phyloP scores from a whole-genome alignment of 148 eudicot species.

The Camellia sinensis region DNA sequence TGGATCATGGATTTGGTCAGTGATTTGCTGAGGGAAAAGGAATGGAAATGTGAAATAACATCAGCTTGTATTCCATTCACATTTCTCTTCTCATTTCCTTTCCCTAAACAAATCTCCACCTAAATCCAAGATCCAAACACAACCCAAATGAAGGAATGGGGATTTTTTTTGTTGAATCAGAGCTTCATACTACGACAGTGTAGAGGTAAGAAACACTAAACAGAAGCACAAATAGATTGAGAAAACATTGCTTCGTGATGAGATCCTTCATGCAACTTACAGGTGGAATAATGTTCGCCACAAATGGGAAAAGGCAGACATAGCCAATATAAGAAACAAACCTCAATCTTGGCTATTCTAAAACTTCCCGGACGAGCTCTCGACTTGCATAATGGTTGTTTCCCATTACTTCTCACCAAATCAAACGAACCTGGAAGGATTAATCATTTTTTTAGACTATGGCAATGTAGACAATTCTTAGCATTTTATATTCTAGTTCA shows the following conservation, averaged over 20 bases:
- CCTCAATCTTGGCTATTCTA: conserved; percentile 63
- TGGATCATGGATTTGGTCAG: too few relatives aligned
- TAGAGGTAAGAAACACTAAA: not conserved
- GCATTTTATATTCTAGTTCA: not conserved
- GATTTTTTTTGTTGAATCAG: too few relatives aligned
- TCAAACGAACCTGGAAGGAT: conserved; percentile 65
- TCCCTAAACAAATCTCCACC: too few relatives aligned
- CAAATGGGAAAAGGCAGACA: conserved; percentile 87
- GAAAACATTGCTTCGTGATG: not conserved
- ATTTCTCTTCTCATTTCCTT: too few relatives aligned
- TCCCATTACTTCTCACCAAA: conserved; percentile 47
- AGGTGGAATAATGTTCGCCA: conserved; percentile 79
- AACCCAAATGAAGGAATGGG: too few relatives aligned
- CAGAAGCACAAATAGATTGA: not conserved
- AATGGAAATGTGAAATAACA: too few relatives aligned
- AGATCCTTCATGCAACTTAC: conserved; percentile 48
- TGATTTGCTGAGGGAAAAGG: too few relatives aligned
- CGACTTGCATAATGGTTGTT: conserved; percentile 52
- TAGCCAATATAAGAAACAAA: conserved; percentile 95
- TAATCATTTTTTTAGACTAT: not conserved
- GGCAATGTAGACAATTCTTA: not conserved
- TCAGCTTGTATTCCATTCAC: too few relatives aligned
- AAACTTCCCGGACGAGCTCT: conserved; percentile 78
- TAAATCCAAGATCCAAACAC: too few relatives aligned
- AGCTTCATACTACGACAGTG: not conserved